Evolutionary conservation across 805 yeast species (phyloP), one percentile per base, ranked within the genome.

Genomic region (Metschnikowia anglica): DNA sequence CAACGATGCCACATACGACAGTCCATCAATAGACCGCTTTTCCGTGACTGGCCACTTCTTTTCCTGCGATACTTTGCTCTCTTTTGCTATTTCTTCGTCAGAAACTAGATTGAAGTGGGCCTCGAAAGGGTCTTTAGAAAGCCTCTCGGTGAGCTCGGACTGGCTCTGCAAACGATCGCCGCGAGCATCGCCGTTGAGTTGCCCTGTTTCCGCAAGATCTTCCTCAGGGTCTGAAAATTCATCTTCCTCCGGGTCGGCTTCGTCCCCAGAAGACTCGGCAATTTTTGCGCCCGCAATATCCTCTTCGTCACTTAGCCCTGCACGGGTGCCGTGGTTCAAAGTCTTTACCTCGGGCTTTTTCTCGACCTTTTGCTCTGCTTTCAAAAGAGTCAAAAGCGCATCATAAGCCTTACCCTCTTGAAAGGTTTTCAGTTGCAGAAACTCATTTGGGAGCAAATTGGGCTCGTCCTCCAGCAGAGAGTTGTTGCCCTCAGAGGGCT

Each of bases 111-210:
- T 83, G 62, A 85, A 90, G 60, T 90, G 98, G 10, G 65, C 56
- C 47, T 85, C 86, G 53, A 86, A 89, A 0, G 95, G 87, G 63
- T 91, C 97, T 6, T 63, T 59, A 9, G 51, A 40, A 35, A n/a
- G n/a, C n/a, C n/a, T n/a, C n/a, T n/a, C n/a, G n/a, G n/a, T n/a
- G n/a, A 66, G 70, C 4, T 16, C 25, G 10, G 25, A 23, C 25
- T 23, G 25, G 25, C n/a, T n/a, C n/a, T n/a, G n/a, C n/a, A n/a
- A n/a, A n/a, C n/a, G n/a, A n/a, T n/a, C n/a, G n/a, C n/a, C n/a
- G n/a, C n/a, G n/a, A n/a, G 25, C 25, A 7, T 7, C 25, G 25
- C 10, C 25, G 10, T 23, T 23, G 7, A 8, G 10, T 23, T 7
- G 10, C 10, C 10, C 25, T 23, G 25, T 10, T 7, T 10, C 25